phyloP scores from a whole-genome alignment of 768 basidiomycete genomes.

The Tephrocybe sp. region DNA sequence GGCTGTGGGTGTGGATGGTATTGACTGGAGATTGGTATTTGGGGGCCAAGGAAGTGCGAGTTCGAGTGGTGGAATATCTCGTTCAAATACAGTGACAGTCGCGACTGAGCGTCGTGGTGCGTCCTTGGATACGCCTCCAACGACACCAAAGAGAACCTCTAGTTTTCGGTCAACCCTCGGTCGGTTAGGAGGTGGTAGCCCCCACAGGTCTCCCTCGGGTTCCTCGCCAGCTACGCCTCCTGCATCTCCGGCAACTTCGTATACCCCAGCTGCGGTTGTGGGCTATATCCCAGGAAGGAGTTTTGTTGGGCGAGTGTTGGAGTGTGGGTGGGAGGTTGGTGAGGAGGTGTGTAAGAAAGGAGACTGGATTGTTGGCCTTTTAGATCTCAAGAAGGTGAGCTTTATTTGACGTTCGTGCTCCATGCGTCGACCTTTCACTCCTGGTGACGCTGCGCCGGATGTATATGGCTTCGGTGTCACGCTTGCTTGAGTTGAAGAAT shows the following conservation, averaged over 20 bases:
- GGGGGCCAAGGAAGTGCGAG: slow-evolving; percentile 21
- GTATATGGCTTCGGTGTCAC: slow-evolving; percentile 1
- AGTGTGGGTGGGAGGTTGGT: slow-evolving; percentile 77
- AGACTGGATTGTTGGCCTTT: slow-evolving; percentile 83
- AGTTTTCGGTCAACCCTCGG: slow-evolving; percentile 21
- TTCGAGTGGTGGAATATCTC: slow-evolving; percentile 7
- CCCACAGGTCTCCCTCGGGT: slow-evolving; percentile 4
- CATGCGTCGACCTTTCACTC: background rate
- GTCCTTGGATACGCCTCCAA: slow-evolving; percentile 7
- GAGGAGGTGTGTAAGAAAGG: slow-evolving; percentile 67
- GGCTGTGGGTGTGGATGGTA: slow-evolving; percentile 79
- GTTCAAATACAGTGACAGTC: background rate
- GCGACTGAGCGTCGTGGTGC: slow-evolving; percentile 5
- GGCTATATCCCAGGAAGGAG: slow-evolving; percentile 87
- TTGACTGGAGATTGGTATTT: slow-evolving; percentile 65
- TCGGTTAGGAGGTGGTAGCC: slow-evolving; percentile 11
- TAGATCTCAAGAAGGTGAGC: slow-evolving; percentile 78
- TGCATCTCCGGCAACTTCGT: background rate
- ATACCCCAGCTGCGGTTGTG: slow-evolving; percentile 32
- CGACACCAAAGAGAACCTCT: slow-evolving; percentile 16
- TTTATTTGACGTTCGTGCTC: slow-evolving; percentile 5
- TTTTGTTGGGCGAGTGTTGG: slow-evolving; percentile 81
- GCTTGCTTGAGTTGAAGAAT: background rate
- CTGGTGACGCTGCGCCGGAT: background rate
- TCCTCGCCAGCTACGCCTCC: background rate